Conservation (phyloP, 805 yeast species). For the Yarrowia porcina region DNA sequence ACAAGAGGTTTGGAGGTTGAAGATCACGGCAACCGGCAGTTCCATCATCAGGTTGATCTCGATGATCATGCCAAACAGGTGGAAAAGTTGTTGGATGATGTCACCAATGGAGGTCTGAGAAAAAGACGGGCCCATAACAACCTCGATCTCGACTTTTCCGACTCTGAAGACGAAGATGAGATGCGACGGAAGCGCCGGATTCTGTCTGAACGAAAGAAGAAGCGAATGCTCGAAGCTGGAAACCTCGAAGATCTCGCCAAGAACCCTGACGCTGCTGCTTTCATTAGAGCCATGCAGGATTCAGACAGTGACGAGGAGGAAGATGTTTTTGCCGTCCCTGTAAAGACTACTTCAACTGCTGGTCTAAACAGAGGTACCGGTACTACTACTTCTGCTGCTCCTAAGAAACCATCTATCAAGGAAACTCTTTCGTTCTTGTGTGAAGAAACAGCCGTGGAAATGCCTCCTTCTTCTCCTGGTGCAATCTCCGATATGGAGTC, state of each 20-base stretch:
- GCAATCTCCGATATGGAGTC: background rate
- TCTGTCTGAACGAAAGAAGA: conserved; percentile 8
- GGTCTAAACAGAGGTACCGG: too few species aligned
- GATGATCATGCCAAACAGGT: conserved; percentile 31
- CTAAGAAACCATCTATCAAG: background rate
- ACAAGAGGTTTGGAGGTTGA: conserved; percentile 25
- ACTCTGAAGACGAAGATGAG: conserved; percentile 25
- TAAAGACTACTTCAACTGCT: background rate
- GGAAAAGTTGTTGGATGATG: conserved; percentile 32
- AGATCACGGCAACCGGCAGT: conserved; percentile 28
- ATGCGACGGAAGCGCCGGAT: conserved; percentile 13
- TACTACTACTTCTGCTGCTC: too few species aligned
- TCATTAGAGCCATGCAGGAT: conserved; percentile 32
- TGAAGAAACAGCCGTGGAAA: background rate
- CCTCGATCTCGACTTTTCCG: conserved; percentile 23
- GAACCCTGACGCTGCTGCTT: conserved; percentile 32
- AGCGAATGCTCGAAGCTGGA: conserved; percentile 24
- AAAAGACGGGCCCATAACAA: background rate
- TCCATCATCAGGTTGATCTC: conserved; percentile 30
- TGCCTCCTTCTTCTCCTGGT: conserved; percentile 11
- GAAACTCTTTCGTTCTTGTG: conserved; percentile 18
- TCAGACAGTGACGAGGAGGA: conserved; percentile 1
- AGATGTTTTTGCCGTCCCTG: conserved; percentile 5
- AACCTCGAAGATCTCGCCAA: conserved; percentile 30
- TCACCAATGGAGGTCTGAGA: conserved; percentile 31